Base-by-base conservation (phyloP, 306 rosid species). In the Rosa multiflora region DNA sequence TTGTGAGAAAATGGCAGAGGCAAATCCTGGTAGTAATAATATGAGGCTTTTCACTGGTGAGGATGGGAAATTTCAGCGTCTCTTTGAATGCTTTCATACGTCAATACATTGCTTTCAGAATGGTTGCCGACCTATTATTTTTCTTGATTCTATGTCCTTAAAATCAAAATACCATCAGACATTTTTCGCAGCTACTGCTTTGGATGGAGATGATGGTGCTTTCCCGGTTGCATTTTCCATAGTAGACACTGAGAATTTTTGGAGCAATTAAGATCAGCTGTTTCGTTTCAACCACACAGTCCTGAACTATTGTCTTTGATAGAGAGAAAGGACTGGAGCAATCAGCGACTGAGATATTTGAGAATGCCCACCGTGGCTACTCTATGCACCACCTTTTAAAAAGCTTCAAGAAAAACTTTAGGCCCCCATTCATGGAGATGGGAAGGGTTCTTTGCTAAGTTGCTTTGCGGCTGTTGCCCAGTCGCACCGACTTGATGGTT, bases 61-160 rank as follows among this genome's bases (percentile, higher is more conserved):
- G 51, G 89, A 86, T 44, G 81, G 72, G 62, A 75, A 76, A 84
- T 80, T 88, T 64, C 77, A 86, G 79, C 82, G 76, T 46, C 84
- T 86, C 56, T 88, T 88, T 51, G 5, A 84, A 62, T 78, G 87
- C 63, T 86, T 84, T 82, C 82, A 55, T 70, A 88, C 90, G 9
- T 64, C 77, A 43, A 63, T 82, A 39, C 70, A 49, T 63, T 90
- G 92, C 52, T 86, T 88, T 80, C 81, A 84, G 82, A 58, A 49
- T 35, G 91, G 89, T 63, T 86, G 90, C 51, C 89, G 92, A 44
- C 92, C 90, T 46, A 79, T 88, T 72, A 80, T 88, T 47, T 88
- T 88, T 83, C 92, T 88, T 43, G 90, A 88, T 10, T 63, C 88
- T 42, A 53, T 82, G 56, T 69, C 87, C 32, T 72, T 88, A 68